Evolutionary conservation across 2,329 filamentous ascomycete species (phyloP), one percentile per base, ranked within the genome.

Genomic region (Fusarium lyarnte): DNA sequence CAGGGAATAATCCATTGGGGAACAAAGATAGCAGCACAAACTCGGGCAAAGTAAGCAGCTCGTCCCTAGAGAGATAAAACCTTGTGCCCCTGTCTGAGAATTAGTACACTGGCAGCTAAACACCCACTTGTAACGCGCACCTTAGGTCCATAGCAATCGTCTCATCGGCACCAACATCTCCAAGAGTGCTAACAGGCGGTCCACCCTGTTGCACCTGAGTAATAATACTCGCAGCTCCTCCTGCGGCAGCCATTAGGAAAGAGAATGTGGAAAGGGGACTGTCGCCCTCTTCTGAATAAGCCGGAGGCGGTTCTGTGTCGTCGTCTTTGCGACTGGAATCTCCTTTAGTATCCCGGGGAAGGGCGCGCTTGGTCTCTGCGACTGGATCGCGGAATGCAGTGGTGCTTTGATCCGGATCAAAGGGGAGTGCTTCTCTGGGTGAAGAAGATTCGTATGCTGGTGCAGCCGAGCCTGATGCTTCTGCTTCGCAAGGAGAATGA

Each of bases 21-120:
- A 99, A 99, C 43, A 99, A 87, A n/a, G 96, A 99, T 43, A 99
- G 87, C 47, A 99, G 88, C 49, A 99, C 96, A 79, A 99, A 99
- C 85, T 99, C 96, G 58, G 96, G 96, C 53, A 99, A 87, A 14
- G 96, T 99, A 72, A 99, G 86, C 58, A 99, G 89, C 83, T 99
- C 96, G 79, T 99, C 96, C 80, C 96, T 88, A 19, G 95, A 98
- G 54, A 99, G 89, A 23, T 95, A 95, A 82, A 99, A 99, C 75
- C 94, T 92, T 64, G 93, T 96, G 75, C 95, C 96, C 83, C 96
- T 98, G 78, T 74, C 60, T 41, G 65, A 45, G 71, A 63, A 70
- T 83, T 71, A 82, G 79, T 54, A 58, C 7, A 23, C 16, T 16
- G 9, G 8, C 14, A 13, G 27, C 16, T 7, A 5, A 29, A 38